Evolutionary conservation across 2,329 filamentous ascomycete genomes (phyloP).

Genomic region (Sporothrix brasiliensis): DNA sequence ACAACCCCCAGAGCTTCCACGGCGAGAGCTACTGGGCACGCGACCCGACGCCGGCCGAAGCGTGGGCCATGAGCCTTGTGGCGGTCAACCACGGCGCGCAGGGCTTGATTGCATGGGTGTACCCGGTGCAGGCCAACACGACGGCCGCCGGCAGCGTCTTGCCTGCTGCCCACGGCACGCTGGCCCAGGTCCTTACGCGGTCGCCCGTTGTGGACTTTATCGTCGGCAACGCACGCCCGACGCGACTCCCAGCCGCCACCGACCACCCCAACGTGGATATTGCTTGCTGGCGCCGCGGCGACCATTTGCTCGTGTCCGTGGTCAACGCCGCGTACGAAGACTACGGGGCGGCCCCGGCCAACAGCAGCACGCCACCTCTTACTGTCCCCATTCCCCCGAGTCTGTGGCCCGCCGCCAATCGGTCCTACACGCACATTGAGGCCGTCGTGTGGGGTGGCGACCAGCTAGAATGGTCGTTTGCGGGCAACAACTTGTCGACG

Average conservation of each 20-base stretch:
- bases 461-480: conserved; percentile 39
- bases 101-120: conserved; percentile 52
- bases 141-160: conserved; percentile 38
- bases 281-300: conserved; percentile 43
- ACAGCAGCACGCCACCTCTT: conserved; percentile 12
- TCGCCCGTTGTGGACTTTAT: conserved; percentile 48
- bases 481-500: conserved; percentile 38
- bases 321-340: conserved; percentile 43
- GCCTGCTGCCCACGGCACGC: conserved; percentile 45
- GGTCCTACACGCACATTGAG: conserved; percentile 9
- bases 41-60: conserved; percentile 50
- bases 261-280: conserved; percentile 41
- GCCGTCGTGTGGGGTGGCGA: conserved; percentile 34
- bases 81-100: conserved; percentile 52
- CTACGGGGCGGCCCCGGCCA: conserved; percentile 5
- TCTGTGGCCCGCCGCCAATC: conserved; percentile 24
- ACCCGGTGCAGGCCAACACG: conserved; percentile 44
- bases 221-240: conserved; percentile 41
- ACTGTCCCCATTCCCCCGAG: not conserved
- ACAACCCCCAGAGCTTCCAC: conserved; percentile 53
- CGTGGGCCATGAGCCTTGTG: conserved; percentile 50
- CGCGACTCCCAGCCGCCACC: conserved; percentile 33
- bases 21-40: conserved; percentile 54
- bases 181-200: conserved; percentile 46
- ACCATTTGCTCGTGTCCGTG: conserved; percentile 44